Evolutionary conservation across 1,139 yeast species (phyloP).

Genomic region (Lodderomyces margitis): DNA sequence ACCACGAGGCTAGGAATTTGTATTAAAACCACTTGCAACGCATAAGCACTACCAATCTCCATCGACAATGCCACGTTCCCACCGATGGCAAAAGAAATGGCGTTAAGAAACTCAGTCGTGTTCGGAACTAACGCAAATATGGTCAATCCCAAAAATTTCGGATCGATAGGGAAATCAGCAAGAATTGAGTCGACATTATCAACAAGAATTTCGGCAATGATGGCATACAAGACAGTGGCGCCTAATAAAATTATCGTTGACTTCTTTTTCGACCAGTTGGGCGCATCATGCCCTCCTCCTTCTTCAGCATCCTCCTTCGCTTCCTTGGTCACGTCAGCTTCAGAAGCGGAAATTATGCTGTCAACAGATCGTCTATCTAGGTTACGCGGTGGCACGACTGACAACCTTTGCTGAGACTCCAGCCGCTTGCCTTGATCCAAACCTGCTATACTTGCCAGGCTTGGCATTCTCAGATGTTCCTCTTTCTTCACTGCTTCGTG

Average conservation of each 20-base stretch:
- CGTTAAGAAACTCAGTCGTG: conserved; percentile 94
- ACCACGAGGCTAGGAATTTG: conserved; percentile 91
- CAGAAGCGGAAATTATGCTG: conserved; percentile 5
- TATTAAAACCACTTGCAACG: conserved; percentile 89
- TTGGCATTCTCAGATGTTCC: conserved; percentile 31
- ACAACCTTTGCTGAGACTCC: conserved; percentile 13
- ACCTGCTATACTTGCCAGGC: conserved; percentile 27
- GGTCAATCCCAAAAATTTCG: conserved; percentile 88
- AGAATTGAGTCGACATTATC: conserved; percentile 91
- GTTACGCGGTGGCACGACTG: neutral
- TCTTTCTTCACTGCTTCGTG: conserved; percentile 30
- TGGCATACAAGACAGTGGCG: conserved; percentile 85
- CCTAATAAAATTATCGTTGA: conserved; percentile 80
- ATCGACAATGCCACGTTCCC: conserved; percentile 94
- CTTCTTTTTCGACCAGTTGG: conserved; percentile 90
- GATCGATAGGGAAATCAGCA: conserved; percentile 71
- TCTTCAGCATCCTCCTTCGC: conserved; percentile 20
- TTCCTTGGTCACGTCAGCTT: conserved; percentile 12
- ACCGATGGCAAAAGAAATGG: conserved; percentile 92
- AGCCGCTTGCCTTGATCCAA: conserved; percentile 9
- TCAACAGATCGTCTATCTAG: neutral
- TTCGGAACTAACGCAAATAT: conserved; percentile 95
- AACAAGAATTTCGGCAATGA: conserved; percentile 92
- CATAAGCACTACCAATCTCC: conserved; percentile 99
- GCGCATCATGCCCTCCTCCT: conserved; percentile 88